Evolutionary conservation across 306 rosid species (phyloP).

Genomic region (Herpetospermum pedunculosum): DNA sequence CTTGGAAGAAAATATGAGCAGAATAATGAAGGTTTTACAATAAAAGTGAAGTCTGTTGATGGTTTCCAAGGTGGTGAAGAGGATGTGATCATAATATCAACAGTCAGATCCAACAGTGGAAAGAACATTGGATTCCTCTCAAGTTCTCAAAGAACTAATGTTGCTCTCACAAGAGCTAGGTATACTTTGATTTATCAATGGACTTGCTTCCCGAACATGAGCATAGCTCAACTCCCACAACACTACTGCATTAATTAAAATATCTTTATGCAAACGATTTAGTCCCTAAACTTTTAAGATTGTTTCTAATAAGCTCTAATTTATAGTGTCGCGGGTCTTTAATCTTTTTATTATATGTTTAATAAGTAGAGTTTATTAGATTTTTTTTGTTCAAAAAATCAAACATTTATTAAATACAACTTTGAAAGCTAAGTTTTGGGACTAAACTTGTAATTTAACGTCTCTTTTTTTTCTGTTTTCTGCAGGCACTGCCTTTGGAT

Average conservation of each 20-base stretch:
- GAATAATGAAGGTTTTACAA: conserved; percentile 26
- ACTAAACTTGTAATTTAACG: background rate
- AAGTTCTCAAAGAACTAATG: conserved; percentile 46
- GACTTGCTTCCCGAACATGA: background rate
- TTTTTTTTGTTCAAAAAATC: too few species aligned
- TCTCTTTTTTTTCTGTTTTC: background rate
- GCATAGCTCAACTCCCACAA: too few species aligned
- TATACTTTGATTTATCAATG: conserved; percentile 4
- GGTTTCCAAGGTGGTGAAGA: conserved; percentile 86
- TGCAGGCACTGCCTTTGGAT: conserved; percentile 68
- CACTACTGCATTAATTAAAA: too few species aligned
- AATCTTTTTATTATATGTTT: too few species aligned
- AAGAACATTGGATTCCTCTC: conserved; percentile 39
- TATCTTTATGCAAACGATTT: too few species aligned
- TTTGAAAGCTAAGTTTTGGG: too few species aligned
- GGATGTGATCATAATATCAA: conserved; percentile 57
- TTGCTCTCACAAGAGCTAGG: conserved; percentile 85
- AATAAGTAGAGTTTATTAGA: too few species aligned
- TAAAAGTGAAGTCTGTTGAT: conserved; percentile 58
- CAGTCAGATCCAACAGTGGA: conserved; percentile 36
- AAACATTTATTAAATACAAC: too few species aligned
- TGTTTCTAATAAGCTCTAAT: too few species aligned
- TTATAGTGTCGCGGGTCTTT: too few species aligned
- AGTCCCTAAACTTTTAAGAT: too few species aligned
- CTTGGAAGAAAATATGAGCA: conserved; percentile 35